phyloP scores from a whole-genome alignment of 164 flowering plant genomes.

The Macadamia integrifolia region DNA sequence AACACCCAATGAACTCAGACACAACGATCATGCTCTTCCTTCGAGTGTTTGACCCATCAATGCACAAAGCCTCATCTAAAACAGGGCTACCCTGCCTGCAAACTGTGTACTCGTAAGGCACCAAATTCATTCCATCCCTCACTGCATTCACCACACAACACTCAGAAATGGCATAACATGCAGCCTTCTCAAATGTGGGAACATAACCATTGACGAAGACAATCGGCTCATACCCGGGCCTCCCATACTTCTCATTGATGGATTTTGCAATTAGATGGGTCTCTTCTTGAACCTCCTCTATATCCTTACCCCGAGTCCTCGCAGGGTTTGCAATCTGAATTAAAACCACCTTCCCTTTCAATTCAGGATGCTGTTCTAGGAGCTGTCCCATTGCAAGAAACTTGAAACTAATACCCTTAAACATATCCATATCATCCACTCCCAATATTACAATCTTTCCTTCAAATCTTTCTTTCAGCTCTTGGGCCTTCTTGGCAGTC shows the following conservation, averaged over 20 bases:
- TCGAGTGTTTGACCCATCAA: background rate
- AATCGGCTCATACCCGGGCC: conserved; percentile 38
- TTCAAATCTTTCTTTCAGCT: conserved; percentile 10
- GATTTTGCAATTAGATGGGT: conserved; percentile 6
- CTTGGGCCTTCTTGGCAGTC: conserved; percentile 2
- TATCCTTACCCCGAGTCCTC: conserved; percentile 41
- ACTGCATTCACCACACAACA: conserved; percentile 20
- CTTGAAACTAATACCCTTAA: conserved; percentile 54
- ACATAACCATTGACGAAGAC: conserved; percentile 29
- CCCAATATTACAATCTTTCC: conserved; percentile 29
- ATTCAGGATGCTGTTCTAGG: conserved; percentile 20
- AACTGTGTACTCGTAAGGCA: conserved; percentile 16
- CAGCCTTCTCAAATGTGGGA: conserved; percentile 35
- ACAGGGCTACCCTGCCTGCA: conserved; percentile 14
- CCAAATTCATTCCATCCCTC: conserved; percentile 19
- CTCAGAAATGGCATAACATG: conserved; percentile 33
- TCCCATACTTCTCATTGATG: conserved; percentile 26
- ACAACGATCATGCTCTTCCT: conserved; percentile 18
- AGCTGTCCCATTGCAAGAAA: conserved; percentile 40
- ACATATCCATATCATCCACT: conserved; percentile 60
- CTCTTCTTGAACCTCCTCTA: conserved; percentile 34
- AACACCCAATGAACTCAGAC: conserved; percentile 15
- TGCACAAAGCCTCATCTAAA: background rate
- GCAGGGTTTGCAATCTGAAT: conserved; percentile 60
- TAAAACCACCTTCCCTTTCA: conserved; percentile 34